Conservation (phyloP, 306 rosid species). For the Lathyrus oleraceus region DNA sequence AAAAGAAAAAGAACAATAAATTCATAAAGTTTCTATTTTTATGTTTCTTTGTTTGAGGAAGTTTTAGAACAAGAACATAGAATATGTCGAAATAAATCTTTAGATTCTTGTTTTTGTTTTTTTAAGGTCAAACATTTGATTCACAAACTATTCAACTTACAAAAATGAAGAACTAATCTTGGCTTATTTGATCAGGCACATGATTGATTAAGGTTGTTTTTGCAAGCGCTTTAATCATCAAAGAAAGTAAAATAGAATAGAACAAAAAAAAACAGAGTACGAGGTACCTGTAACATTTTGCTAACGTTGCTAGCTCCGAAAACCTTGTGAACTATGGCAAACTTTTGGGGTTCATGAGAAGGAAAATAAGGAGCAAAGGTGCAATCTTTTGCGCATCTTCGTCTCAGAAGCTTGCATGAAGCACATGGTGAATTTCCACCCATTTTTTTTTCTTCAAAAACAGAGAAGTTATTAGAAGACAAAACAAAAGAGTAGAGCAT, state of each 20-base stretch:
- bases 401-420: conserved; percentile 87
- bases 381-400: conserved; percentile 84
- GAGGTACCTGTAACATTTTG: conserved; percentile 87
- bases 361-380: conserved; percentile 88
- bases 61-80: background rate
- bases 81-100: background rate
- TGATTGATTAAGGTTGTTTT: background rate
- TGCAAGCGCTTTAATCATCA: background rate
- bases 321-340: conserved; percentile 90
- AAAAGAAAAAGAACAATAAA: background rate
- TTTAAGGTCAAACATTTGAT: background rate
- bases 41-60: background rate
- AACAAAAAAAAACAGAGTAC: background rate
- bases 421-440: conserved; percentile 89
- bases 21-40: background rate
- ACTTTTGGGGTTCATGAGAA: conserved; percentile 83
- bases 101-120: background rate
- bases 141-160: background rate
- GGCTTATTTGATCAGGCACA: background rate
- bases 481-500: conserved; percentile 25
- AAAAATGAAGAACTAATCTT: background rate
- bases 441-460: conserved; percentile 29
- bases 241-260: background rate
- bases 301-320: conserved; percentile 96
- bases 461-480: conserved; percentile 13